Evolutionary conservation across 345 rosid species (phyloP).

Genomic region (Gossypium arboreum): DNA sequence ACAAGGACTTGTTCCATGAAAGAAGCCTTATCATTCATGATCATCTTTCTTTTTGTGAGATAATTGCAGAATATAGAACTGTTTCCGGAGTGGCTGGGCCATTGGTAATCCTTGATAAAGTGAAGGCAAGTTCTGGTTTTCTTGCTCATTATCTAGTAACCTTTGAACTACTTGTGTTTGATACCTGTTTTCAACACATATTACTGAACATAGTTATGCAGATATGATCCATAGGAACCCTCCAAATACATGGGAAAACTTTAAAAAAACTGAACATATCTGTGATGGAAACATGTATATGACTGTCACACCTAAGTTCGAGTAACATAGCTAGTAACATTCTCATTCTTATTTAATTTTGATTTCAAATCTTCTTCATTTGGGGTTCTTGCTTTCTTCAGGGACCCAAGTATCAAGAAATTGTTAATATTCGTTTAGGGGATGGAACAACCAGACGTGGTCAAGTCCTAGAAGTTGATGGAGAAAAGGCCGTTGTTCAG

Average conservation of each 20-base stretch:
- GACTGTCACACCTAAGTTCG: too few species aligned
- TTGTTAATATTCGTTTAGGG: conserved; percentile 87
- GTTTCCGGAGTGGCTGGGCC: conserved; percentile 99
- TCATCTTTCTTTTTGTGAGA: conserved; percentile 4
- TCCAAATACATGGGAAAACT: too few species aligned
- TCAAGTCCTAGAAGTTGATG: conserved; percentile 96
- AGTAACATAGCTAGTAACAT: not conserved
- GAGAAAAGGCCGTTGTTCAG: conserved; percentile 96
- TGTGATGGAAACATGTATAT: too few species aligned
- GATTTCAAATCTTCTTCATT: not conserved
- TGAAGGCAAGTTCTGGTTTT: conserved; percentile 52
- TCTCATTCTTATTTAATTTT: not conserved
- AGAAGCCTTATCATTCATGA: not conserved
- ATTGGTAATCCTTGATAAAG: conserved; percentile 90
- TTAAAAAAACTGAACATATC: too few species aligned
- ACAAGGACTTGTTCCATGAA: not conserved
- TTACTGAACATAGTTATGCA: too few species aligned
- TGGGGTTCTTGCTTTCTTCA: conserved; percentile 17
- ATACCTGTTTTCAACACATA: too few species aligned
- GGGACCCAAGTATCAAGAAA: conserved; percentile 96
- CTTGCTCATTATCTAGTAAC: not conserved
- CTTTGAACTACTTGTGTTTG: too few species aligned
- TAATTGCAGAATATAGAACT: conserved; percentile 76
- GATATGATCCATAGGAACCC: too few species aligned
- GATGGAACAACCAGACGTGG: conserved; percentile 89